Base-by-base conservation (phyloP, 2,329 filamentous ascomycete genomes). In the Colletotrichum tropicicola region DNA sequence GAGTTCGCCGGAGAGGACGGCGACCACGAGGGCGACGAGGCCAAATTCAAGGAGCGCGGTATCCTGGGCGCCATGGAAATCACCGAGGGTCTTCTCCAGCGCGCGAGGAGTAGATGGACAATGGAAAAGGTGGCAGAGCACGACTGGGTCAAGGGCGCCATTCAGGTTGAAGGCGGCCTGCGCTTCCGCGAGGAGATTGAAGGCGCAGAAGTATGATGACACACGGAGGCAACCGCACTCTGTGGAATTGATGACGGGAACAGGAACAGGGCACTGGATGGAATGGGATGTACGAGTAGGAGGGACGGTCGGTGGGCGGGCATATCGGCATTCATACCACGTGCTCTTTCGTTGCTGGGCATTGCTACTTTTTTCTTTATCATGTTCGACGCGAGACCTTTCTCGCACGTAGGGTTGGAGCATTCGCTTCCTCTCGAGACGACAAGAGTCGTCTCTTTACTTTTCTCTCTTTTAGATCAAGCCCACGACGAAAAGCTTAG, bases 41-140 rank as follows among this genome's bases (percentile, higher is more conserved):
- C 75, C 70, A 89, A 87, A 67, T 89, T 90, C 68, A 86, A 87
- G 61, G 88, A 86, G 6, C 83, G 82, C 52, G 91, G 87, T 2
- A 85, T 97, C 55, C 83, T 89, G 37, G 93, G 92, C 1, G 94
- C 93, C 6, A 91, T 91, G 79, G 83, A 89, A 44, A 91, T 94
- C 57, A 94, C 97, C 0, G 94, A 98, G 74, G 92, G 90, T 0
- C 79, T 98, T 17, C 78, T 99, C 60, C 95, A 92, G 78, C 89
- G 97, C 67, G 92, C 92, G 3, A 89, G 92, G 48, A 92, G 89
- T 62, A 86, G 96, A 53, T 94, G 92, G 87, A 85, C 85, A 8
- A 79, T 98, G 62, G 87, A 90, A 49, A 90, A 92, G 70, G 90
- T 98, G 39, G 88, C 87, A 39, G 85, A 87, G 59, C 84, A 87